These are phyloP conservation scores for Diplodia corticola DNA, from an alignment of 2,329 filamentous ascomycete species.

Conservation along the genomic window DNA sequence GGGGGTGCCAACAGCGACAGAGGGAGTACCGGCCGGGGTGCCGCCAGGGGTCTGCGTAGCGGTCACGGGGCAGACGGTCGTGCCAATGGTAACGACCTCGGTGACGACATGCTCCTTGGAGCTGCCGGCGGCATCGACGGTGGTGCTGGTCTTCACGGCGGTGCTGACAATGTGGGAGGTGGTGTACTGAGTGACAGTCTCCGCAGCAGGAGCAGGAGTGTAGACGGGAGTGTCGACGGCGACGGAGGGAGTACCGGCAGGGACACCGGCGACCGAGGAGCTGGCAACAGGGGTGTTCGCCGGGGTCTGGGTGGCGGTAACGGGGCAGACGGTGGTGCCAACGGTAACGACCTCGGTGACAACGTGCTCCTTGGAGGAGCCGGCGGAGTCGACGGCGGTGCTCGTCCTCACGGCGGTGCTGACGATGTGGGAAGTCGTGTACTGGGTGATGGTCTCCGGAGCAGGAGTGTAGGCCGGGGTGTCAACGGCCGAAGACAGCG, in stretches of 20 bases:
- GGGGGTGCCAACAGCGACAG: neutral
- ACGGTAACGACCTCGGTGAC: neutral
- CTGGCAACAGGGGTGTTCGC: neutral
- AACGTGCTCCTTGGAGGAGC: neutral
- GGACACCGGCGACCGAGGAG: neutral
- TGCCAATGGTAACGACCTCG: neutral
- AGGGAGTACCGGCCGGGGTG: neutral
- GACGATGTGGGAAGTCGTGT: neutral
- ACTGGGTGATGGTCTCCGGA: neutral
- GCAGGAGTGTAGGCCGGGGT: neutral
- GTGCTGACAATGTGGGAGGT: neutral
- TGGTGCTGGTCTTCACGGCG: neutral
- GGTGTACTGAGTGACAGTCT: neutral
- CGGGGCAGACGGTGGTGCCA: constrained; percentile 3
- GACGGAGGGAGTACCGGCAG: neutral
- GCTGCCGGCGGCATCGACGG: neutral
- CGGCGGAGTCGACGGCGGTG: neutral
- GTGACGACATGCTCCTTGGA: neutral
- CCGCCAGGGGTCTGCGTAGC: neutral
- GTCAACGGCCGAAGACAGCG: neutral
- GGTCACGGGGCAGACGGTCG: constrained; percentile 7
- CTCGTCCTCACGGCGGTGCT: neutral
- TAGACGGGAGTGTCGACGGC: neutral
- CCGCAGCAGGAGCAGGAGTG: neutral
- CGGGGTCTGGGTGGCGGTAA: neutral